A percentile compares a stretch with the other conserved stretches of the same genome.
Evolutionary conservation across 352 stramenopile species (phyloP).

Genomic region (Phytopythium boreale): DNA sequence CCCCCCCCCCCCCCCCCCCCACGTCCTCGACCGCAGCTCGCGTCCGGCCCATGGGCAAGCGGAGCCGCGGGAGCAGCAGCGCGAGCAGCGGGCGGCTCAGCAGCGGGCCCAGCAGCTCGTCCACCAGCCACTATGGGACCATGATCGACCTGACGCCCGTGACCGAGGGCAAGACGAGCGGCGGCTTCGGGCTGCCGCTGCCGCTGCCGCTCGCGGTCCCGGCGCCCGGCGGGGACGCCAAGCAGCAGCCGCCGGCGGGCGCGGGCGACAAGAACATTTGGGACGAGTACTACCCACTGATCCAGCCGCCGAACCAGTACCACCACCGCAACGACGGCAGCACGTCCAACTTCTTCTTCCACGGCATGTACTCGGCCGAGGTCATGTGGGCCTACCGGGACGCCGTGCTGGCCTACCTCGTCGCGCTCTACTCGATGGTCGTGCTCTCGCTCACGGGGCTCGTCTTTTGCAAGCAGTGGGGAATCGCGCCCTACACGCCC

Average conservation of each 20-base stretch:
- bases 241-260: neutral
- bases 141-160: constrained; percentile 30
- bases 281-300: constrained; percentile 88
- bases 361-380: constrained; percentile 86
- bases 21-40: too few relatives aligned
- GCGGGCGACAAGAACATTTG: constrained; percentile 60
- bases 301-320: constrained; percentile 80
- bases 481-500: constrained; percentile 41
- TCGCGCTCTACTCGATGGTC: constrained; percentile 76
- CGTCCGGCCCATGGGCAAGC: constrained; percentile 35
- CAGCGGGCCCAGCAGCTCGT: constrained; percentile 12
- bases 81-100: constrained; percentile 23
- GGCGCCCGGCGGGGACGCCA: neutral
- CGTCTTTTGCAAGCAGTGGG: constrained; percentile 85
- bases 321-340: constrained; percentile 68
- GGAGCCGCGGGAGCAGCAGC: constrained; percentile 25
- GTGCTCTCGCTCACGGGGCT: constrained; percentile 77
- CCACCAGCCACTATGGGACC: constrained; percentile 32
- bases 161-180: constrained; percentile 15
- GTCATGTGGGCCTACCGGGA: constrained; percentile 83
- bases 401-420: constrained; percentile 76
- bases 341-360: constrained; percentile 85
- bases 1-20: too few relatives aligned
- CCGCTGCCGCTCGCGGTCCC: too few relatives aligned
- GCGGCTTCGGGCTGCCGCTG: constrained; percentile 7